Evolutionary conservation across 768 basidiomycete species (phyloP), one percentile per base, ranked within the genome.

Genomic region (Mycena rebaudengoi): DNA sequence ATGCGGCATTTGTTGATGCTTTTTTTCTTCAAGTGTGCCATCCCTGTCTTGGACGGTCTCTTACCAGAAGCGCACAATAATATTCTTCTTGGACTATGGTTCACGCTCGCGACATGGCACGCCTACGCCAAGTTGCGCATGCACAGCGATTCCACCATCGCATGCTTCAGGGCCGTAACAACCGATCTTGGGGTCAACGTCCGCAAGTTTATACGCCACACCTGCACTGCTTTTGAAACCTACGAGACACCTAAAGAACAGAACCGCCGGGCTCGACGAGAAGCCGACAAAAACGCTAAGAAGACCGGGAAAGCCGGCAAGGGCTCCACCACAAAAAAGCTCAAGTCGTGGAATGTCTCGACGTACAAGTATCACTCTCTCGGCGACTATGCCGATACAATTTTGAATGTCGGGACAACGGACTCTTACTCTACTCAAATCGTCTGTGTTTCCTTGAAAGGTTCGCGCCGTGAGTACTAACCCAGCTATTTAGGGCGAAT

Each of bases 401-500:
- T 74, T 26, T 20, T 21, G 6, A 0, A n/a, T 3, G 43, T 43
- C 3, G 72, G 75, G 0, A 76, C 69, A 0, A 71, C 68, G 3
- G 72, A 77, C 33, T 70, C 67, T 2, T 72, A 68, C 25, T 69
- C 70, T 0, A 75, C 71, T 1, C 71, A 75, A 7, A 45, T 65
- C 32, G 74, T 77, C 46, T 21, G 39, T 13, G n/a, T n/a, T n/a
- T n/a, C n/a, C n/a, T 30, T 13, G n/a, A n/a, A n/a, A n/a, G n/a
- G n/a, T 26, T 30, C 5, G 6, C 11, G 7, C 20, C 45, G 23
- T 16, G n/a, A 13, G 5, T 30, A 18, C 4, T 29, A n/a, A n/a
- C n/a, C n/a, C n/a, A 23, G 6, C 26, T 5, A 16, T 26, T 48
- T 43, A 79, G 77, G 73, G 75, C 1, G 77, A 81, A 50, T 67